Evolutionary conservation across 441 rosid species (phyloP), one percentile per base, ranked within the genome.

Genomic region (Populus hybrid): DNA sequence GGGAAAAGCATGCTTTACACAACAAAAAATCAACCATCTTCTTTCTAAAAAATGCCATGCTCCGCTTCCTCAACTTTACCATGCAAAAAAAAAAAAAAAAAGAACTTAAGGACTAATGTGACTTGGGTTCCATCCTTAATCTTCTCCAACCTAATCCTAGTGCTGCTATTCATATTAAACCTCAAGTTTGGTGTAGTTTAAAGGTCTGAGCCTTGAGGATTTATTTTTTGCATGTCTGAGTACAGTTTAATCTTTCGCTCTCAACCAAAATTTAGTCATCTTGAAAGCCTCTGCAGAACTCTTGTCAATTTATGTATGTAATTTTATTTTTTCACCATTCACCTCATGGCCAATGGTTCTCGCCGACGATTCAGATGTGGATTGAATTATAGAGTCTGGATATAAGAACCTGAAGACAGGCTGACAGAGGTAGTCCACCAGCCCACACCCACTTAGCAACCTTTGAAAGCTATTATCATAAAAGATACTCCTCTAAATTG

Each of bases 1-100:
- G 84, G 84, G 78, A n/a, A 73, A 82, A 79, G 76, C 75, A 80
- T 79, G 57, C 71, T 82, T 77, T 76, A 64, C 74, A 75, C 26
- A 24, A 24, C 71, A n/a, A n/a, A 78, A 77, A 76, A 82, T 34
- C 84, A 73, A 80, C 35, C 69, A 74, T 57, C 69, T 78, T 73
- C 67, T n/a, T 79, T 75, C 63, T 66, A 38, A 69, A 75, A 81
- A 81, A 69, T 82, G 70, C 71, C 57, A 28, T 61, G n/a, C 36
- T 76, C 76, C 70, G 71, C 75, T 72, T 83, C 69, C 67, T 59
- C 63, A 19, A 74, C 78, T 57, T 68, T 70, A 72, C 73, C 81
- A 71, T 26, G 70, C 9, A 74, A n/a, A n/a, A n/a, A n/a, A n/a
- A n/a, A n/a, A n/a, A n/a, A n/a, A n/a, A n/a, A n/a, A n/a, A n/a